Evolutionary conservation across 805 yeast species (phyloP).

Genomic region (Wickerhamomyces chambardii): DNA sequence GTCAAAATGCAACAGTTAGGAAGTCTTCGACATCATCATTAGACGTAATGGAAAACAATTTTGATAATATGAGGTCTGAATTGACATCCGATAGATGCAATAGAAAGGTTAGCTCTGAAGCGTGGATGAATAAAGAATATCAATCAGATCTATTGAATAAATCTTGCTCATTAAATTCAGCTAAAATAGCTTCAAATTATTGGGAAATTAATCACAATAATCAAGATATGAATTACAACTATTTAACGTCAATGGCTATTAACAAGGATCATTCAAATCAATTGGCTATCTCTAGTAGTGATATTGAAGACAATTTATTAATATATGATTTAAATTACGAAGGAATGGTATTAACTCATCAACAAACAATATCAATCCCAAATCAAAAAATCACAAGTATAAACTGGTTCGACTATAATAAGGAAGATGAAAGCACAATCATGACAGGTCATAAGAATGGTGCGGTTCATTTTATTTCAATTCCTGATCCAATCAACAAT

Average conservation of each 20-base stretch:
- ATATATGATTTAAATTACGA: slow-evolving; percentile 37
- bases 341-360: slow-evolving; percentile 38
- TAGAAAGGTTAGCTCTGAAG: slow-evolving; percentile 10
- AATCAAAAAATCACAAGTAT: not conserved
- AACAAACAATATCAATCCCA: slow-evolving; percentile 46
- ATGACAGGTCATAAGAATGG: slow-evolving; percentile 79
- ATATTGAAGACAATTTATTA: slow-evolving; percentile 33
- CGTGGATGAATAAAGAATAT: slow-evolving; percentile 10
- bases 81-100: too few species aligned
- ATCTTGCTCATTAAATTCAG: slow-evolving; percentile 29
- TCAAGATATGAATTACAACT: slow-evolving; percentile 9
- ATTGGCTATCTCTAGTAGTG: slow-evolving; percentile 46
- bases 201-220: slow-evolving; percentile 17
- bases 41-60: too few species aligned
- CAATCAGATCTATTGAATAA: slow-evolving; percentile 30
- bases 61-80: too few species aligned
- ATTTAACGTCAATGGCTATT: slow-evolving; percentile 34
- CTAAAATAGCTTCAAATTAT: slow-evolving; percentile 21
- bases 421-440: slow-evolving; percentile 26
- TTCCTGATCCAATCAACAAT: slow-evolving; percentile 44
- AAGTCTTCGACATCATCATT: too few species aligned
- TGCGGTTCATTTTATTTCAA: slow-evolving; percentile 56
- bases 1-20: slow-evolving; percentile 18
- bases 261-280: slow-evolving; percentile 19
- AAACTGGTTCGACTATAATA: slow-evolving; percentile 34